Percentiles rank a stretch among this genome's conserved stretches.
Evolutionary conservation across 2,329 filamentous ascomycete species (phyloP).

Genomic region (Aspergillaceae sp.): DNA sequence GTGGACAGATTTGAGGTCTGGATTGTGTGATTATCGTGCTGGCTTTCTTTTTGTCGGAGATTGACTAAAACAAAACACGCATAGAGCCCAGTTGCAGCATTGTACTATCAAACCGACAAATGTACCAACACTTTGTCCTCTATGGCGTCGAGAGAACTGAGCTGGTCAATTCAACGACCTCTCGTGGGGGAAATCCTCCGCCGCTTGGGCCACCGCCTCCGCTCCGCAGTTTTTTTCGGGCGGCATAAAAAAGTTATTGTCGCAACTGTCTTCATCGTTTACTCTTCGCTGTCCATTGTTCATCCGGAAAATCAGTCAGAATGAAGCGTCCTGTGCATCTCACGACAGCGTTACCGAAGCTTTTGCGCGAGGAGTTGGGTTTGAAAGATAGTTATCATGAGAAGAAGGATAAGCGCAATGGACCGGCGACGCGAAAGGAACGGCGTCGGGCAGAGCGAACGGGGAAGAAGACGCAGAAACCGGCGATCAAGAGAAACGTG

Average conservation of each 20-base stretch:
- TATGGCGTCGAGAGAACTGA: neutral
- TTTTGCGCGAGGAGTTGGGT: slow-evolving; percentile 33
- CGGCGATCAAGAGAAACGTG: slow-evolving; percentile 9
- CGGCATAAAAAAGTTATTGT: slow-evolving; percentile 13
- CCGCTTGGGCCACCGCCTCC: slow-evolving; percentile 11
- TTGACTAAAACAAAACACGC: too few relatives aligned
- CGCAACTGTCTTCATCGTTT: neutral
- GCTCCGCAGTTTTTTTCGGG: slow-evolving; percentile 10
- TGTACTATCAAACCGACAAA: too few relatives aligned
- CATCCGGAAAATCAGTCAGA: slow-evolving; percentile 3
- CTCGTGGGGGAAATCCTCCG: slow-evolving; percentile 7
- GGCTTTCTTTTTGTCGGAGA: too few relatives aligned
- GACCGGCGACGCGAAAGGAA: slow-evolving; percentile 48
- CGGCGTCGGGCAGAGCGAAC: slow-evolving; percentile 57
- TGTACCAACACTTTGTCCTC: too few relatives aligned
- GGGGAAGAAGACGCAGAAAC: slow-evolving; percentile 47
- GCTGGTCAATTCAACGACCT: neutral
- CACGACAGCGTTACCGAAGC: slow-evolving; percentile 35
- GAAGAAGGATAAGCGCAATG: slow-evolving; percentile 22
- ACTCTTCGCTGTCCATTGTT: neutral
- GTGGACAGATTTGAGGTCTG: neutral
- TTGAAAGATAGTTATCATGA: slow-evolving; percentile 29
- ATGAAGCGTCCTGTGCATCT: slow-evolving; percentile 33
- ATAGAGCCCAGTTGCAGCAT: too few relatives aligned
- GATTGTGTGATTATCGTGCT: neutral